These are phyloP conservation scores for Silene noctiflora DNA, from an alignment of 179 eudicot genomes.

Conservation along the genomic window DNA sequence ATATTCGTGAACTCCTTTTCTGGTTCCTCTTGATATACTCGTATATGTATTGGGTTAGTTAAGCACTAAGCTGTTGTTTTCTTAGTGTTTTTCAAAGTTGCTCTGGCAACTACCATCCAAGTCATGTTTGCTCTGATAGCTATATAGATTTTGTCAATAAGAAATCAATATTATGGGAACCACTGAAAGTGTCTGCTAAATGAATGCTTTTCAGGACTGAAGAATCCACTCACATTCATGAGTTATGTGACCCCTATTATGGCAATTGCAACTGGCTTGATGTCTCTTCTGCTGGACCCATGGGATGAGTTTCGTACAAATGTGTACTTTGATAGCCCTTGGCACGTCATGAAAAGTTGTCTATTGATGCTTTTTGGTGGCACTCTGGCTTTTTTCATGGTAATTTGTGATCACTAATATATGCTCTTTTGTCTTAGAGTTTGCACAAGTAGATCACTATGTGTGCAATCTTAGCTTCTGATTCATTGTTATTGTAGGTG, in stretches of 20 bases:
- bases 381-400: conserved; percentile 93
- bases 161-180: neutral
- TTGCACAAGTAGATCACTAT: conserved; percentile 10
- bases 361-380: conserved; percentile 96
- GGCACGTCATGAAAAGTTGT: conserved; percentile 67
- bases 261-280: conserved; percentile 74
- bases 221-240: conserved; percentile 93
- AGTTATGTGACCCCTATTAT: conserved; percentile 92
- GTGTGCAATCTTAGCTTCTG: conserved; percentile 15
- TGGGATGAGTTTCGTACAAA: conserved; percentile 71
- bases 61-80: neutral
- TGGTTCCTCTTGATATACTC: neutral
- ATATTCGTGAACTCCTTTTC: conserved; percentile 1
- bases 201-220: conserved; percentile 51
- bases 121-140: neutral
- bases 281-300: conserved; percentile 78
- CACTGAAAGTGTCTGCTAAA: conserved; percentile 10
- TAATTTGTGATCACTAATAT: conserved; percentile 25
- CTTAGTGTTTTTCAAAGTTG: conserved; percentile 2
- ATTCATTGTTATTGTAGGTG: conserved; percentile 47
- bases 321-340: conserved; percentile 67
- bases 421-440: conserved; percentile 14
- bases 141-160: neutral
- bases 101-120: neutral
- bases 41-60: neutral